Percentiles rank a stretch among this genome's conserved stretches.
phyloP scores from a whole-genome alignment of 306 rosid species.

The Psophocarpus tetragonolobus region DNA sequence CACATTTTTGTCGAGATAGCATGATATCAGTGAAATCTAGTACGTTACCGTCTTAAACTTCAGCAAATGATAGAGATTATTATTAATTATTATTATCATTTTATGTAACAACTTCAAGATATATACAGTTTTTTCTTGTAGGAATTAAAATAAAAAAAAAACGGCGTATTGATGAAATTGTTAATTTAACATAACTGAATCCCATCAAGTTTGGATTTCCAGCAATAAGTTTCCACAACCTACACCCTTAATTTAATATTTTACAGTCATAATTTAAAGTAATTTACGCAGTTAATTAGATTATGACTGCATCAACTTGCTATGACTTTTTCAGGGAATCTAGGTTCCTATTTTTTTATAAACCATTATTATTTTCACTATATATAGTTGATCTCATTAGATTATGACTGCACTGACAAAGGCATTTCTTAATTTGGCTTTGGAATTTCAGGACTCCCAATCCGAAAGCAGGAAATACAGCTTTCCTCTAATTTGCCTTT shows the following conservation, averaged over 20 bases:
- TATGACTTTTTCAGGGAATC: neutral
- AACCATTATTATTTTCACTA: neutral
- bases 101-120: neutral
- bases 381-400: neutral
- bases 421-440: neutral
- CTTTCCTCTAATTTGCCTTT: conserved; percentile 33
- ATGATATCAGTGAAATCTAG: neutral
- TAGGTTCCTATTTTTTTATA: neutral
- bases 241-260: neutral
- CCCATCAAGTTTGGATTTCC: neutral
- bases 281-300: neutral
- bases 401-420: neutral
- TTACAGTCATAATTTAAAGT: neutral
- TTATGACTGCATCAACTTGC: neutral
- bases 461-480: conserved; percentile 2
- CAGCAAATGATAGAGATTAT: neutral
- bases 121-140: neutral
- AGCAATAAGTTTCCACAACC: neutral
- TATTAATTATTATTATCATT: too few relatives aligned
- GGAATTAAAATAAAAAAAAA: neutral
- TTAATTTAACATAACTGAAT: neutral
- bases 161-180: neutral
- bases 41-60: neutral
- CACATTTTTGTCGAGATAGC: too few relatives aligned
- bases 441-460: conserved; percentile 42